Percentiles rank a stretch among this genome's conserved stretches.
phyloP scores from a whole-genome alignment of 148 eudicot genomes.

The Camellia lanceoleosa region DNA sequence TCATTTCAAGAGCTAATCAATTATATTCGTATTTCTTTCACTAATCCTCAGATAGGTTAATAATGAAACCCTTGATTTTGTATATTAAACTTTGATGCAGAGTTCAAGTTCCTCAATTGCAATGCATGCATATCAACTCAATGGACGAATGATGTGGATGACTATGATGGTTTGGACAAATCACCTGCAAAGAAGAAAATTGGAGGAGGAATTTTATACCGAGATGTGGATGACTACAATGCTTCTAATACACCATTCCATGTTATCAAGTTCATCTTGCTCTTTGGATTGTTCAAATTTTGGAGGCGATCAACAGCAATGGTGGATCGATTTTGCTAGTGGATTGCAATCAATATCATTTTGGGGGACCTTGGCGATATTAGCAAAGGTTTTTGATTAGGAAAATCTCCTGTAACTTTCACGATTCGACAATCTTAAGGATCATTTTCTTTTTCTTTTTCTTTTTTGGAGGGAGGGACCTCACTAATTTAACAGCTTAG shows the following conservation, averaged over 20 bases:
- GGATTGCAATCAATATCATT: conserved; percentile 53
- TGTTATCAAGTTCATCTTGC: conserved; percentile 44
- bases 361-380: conserved; percentile 83
- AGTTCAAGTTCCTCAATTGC: conserved; percentile 22
- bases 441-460: neutral
- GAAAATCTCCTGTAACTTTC: conserved; percentile 76
- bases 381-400: conserved; percentile 99
- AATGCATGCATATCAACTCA: conserved; percentile 21
- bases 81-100: conserved; percentile 31
- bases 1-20: neutral
- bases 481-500: no score
- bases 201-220: conserved; percentile 22
- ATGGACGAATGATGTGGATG: conserved; percentile 20
- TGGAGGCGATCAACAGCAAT: conserved; percentile 51
- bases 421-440: conserved; percentile 18
- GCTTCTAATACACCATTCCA: conserved; percentile 25
- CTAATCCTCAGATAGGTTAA: neutral
- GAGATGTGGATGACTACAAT: conserved; percentile 7
- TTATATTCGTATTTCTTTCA: neutral
- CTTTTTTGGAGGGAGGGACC: no score
- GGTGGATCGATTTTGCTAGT: conserved; percentile 67
- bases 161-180: conserved; percentile 18
- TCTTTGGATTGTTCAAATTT: conserved; percentile 62
- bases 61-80: neutral
- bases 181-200: conserved; percentile 18